Percentiles rank a stretch among this genome's conserved stretches.
Evolutionary conservation across 1,284 basidiomycete genomes (phyloP).

Genomic region (Peniophora sp.): DNA sequence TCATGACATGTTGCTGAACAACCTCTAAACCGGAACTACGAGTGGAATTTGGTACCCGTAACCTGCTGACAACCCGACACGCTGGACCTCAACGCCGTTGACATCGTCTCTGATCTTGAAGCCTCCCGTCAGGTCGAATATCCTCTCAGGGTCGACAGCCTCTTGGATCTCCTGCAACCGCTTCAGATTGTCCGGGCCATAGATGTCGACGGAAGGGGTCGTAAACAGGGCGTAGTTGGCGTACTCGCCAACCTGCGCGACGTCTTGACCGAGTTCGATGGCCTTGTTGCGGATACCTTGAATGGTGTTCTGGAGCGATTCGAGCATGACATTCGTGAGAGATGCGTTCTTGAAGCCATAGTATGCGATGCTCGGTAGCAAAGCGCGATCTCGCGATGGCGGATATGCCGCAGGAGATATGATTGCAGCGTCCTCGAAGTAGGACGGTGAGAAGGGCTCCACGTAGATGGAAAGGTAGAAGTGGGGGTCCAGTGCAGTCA

Average conservation of each 20-base stretch:
- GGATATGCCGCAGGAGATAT: conserved; percentile 13
- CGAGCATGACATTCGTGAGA: conserved; percentile 6
- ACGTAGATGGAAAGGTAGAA: conserved; percentile 2
- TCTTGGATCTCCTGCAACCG: conserved; percentile 12
- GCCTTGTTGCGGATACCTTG: conserved; percentile 6
- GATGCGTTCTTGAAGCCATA: conserved; percentile 9
- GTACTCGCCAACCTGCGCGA: conserved; percentile 16
- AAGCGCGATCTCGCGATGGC: conserved; percentile 8
- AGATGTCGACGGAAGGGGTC: conserved; percentile 16
- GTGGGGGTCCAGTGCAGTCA: conserved; percentile 18
- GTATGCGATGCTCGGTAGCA: conserved; percentile 10
- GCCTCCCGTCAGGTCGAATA: conserved; percentile 17
- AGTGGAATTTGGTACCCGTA: no score
- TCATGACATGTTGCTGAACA: no score
- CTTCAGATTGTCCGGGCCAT: conserved; percentile 12
- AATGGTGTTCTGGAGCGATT: conserved; percentile 6
- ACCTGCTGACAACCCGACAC: no score
- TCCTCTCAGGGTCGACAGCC: conserved; percentile 12
- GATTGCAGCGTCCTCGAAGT: conserved; percentile 13
- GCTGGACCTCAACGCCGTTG: no score
- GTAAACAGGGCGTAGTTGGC: conserved; percentile 20
- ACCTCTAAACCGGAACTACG: no score
- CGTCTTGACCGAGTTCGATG: conserved; percentile 14
- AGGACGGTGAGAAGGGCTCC: conserved; percentile 14
- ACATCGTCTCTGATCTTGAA: conserved; percentile 12